Conservation (phyloP, 805 yeast species). For the Monosporozyma siamensis region DNA sequence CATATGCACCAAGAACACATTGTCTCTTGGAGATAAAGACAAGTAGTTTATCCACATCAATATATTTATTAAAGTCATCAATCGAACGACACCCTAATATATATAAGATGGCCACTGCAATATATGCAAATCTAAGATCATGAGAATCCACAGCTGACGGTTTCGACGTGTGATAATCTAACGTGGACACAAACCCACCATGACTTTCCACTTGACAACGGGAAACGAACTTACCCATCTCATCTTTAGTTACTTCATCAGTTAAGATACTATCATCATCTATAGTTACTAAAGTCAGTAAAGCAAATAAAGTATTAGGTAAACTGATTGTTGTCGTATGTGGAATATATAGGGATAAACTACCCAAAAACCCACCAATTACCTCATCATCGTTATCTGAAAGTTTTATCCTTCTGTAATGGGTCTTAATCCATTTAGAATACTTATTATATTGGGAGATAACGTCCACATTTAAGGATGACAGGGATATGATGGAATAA, state of each 20-base stretch:
- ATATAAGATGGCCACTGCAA: conserved; percentile 57
- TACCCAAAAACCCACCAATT: conserved; percentile 25
- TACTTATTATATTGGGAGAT: conserved; percentile 20
- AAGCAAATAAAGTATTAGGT: conserved; percentile 69
- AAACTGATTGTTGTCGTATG: conserved; percentile 40
- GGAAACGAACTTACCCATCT: conserved; percentile 45
- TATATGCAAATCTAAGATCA: conserved; percentile 66
- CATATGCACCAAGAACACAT: conserved; percentile 64
- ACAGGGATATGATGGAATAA: conserved; percentile 53
- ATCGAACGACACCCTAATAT: conserved; percentile 32
- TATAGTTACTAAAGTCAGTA: conserved; percentile 43
- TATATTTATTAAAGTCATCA: conserved; percentile 26
- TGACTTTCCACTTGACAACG: conserved; percentile 47
- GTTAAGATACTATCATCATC: conserved; percentile 36
- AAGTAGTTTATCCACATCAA: conserved; percentile 36
- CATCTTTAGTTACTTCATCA: conserved; percentile 31
- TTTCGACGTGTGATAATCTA: conserved; percentile 23
- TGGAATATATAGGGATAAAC: conserved; percentile 11
- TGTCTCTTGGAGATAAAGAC: conserved; percentile 32
- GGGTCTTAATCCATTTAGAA: conserved; percentile 25
- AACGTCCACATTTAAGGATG: conserved; percentile 23
- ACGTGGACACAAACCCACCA: conserved; percentile 48
- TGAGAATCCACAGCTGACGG: conserved; percentile 44
- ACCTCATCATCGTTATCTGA: conserved; percentile 13
- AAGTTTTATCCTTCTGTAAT: conserved; percentile 27